Conservation (phyloP, 2,329 filamentous ascomycete species). For the Mycocentrospora acerina region DNA sequence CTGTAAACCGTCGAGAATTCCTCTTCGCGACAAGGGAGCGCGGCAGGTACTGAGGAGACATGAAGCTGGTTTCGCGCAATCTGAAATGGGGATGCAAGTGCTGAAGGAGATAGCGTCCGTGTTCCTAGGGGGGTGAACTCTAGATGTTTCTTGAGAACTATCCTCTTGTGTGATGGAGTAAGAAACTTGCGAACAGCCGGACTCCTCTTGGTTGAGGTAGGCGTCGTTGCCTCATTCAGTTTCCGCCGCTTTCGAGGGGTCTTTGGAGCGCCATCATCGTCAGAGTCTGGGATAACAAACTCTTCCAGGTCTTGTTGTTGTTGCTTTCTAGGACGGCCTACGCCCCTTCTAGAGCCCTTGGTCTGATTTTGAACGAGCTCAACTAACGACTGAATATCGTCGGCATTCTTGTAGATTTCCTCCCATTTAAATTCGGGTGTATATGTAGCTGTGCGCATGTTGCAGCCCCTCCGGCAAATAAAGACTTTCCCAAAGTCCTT, state of each 20-base stretch:
- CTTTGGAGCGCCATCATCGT: slow-evolving; percentile 44
- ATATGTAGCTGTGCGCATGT: slow-evolving; percentile 84
- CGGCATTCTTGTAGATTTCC: slow-evolving; percentile 69
- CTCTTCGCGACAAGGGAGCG: slow-evolving; percentile 84
- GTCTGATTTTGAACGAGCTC: slow-evolving; percentile 71
- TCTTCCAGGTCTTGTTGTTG: slow-evolving; percentile 44
- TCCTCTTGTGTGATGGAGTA: slow-evolving; percentile 67
- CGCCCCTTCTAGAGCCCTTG: slow-evolving; percentile 64
- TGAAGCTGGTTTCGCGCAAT: slow-evolving; percentile 86
- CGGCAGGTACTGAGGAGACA: slow-evolving; percentile 87
- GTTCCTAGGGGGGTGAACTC: slow-evolving; percentile 96
- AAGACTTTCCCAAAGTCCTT: slow-evolving; percentile 83
- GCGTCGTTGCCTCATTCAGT: slow-evolving; percentile 45
- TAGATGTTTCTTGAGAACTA: slow-evolving; percentile 80
- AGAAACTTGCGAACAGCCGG: slow-evolving; percentile 56
- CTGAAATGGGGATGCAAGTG: slow-evolving; percentile 85
- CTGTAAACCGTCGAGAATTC: slow-evolving; percentile 93
- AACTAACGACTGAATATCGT: slow-evolving; percentile 67
- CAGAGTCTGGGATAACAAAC: slow-evolving; percentile 47
- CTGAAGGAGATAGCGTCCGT: slow-evolving; percentile 74
- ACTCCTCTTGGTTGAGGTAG: slow-evolving; percentile 49
- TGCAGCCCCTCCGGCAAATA: slow-evolving; percentile 85
- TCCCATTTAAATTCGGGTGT: slow-evolving; percentile 94
- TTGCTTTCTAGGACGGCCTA: slow-evolving; percentile 34
- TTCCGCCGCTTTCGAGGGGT: slow-evolving; percentile 54